Conservation (phyloP, 2,329 filamentous ascomycete species). For the Cladorrhinum sp. region DNA sequence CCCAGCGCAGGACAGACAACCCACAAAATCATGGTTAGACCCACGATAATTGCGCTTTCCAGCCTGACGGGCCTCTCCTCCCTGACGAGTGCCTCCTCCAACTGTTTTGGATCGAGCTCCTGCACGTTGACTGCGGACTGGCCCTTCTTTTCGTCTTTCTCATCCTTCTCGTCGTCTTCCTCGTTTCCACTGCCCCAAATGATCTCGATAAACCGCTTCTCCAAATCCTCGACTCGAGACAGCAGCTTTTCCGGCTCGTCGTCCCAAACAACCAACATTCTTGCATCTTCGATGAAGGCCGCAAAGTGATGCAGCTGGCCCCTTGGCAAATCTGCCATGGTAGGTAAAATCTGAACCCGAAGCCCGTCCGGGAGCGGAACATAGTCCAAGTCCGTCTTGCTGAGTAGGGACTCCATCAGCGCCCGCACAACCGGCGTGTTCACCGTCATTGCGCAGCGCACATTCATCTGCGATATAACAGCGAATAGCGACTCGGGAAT, state of each 20-base stretch:
- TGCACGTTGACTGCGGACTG: conserved; percentile 34
- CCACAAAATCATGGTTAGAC: conserved; percentile 50
- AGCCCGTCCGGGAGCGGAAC: conserved; percentile 58
- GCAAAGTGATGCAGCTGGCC: conserved; percentile 65
- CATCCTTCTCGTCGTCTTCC: conserved; percentile 34
- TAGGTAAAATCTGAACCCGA: conserved; percentile 59
- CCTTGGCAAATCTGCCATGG: conserved; percentile 52
- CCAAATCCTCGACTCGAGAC: conserved; percentile 49
- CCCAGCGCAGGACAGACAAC: conserved; percentile 54
- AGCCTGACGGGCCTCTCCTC: conserved; percentile 51
- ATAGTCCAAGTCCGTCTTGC: conserved; percentile 45
- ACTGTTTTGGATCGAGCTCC: conserved; percentile 42
- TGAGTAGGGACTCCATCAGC: conserved; percentile 46
- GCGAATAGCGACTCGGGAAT: conserved; percentile 36
- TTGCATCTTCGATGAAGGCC: conserved; percentile 59
- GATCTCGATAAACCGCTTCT: conserved; percentile 53
- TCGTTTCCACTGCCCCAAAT: conserved; percentile 51
- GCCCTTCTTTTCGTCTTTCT: conserved; percentile 11
- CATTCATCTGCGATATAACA: conserved; percentile 39
- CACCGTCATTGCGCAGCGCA: conserved; percentile 63
- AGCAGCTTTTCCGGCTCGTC: conserved; percentile 58
- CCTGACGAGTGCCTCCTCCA: conserved; percentile 40
- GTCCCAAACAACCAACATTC: conserved; percentile 61
- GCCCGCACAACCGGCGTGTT: conserved; percentile 63
- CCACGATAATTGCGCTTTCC: conserved; percentile 53